Evolutionary conservation across 805 yeast species (phyloP).

Genomic region (Tanozyma kutaoensis): DNA sequence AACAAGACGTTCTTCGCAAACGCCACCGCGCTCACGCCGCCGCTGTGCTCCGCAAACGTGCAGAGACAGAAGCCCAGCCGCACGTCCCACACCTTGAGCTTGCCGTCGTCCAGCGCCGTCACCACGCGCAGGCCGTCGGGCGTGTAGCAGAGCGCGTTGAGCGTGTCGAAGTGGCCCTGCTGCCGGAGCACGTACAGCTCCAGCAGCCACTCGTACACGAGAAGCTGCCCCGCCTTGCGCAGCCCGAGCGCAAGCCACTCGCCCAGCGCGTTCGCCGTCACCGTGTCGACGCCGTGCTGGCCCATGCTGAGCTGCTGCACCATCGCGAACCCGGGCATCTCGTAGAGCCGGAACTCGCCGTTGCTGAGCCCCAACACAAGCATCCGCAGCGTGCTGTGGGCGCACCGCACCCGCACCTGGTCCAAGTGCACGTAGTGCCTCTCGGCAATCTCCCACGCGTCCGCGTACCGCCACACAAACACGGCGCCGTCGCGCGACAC

Average conservation of each 20-base stretch:
- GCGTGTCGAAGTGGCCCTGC: slow-evolving; percentile 92
- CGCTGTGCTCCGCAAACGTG: slow-evolving; percentile 83
- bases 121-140: slow-evolving; percentile 91
- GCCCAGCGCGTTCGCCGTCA: slow-evolving; percentile 68
- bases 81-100: slow-evolving; percentile 93
- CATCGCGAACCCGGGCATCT: slow-evolving; percentile 65
- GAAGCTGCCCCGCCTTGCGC: slow-evolving; percentile 74
- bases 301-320: slow-evolving; percentile 88
- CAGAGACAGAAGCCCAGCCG: slow-evolving; percentile 84
- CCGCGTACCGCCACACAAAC: slow-evolving; percentile 74
- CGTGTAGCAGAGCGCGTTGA: slow-evolving; percentile 74
- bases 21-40: slow-evolving; percentile 77
- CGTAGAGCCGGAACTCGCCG: slow-evolving; percentile 88
- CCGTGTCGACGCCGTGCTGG: slow-evolving; percentile 76
- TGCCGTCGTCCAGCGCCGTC: slow-evolving; percentile 95
- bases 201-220: slow-evolving; percentile 98
- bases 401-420: slow-evolving; percentile 54
- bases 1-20: slow-evolving; percentile 82
- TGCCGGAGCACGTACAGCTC: slow-evolving; percentile 91
- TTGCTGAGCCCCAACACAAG: slow-evolving; percentile 80
- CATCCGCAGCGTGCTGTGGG: slow-evolving; percentile 56
- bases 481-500: slow-evolving; percentile 91
- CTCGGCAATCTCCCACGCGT: slow-evolving; percentile 68
- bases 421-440: slow-evolving; percentile 67
- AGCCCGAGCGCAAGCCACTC: slow-evolving; percentile 98